phyloP scores from a whole-genome alignment of 208 protist genomes.

The Leishmania tarentolae region DNA sequence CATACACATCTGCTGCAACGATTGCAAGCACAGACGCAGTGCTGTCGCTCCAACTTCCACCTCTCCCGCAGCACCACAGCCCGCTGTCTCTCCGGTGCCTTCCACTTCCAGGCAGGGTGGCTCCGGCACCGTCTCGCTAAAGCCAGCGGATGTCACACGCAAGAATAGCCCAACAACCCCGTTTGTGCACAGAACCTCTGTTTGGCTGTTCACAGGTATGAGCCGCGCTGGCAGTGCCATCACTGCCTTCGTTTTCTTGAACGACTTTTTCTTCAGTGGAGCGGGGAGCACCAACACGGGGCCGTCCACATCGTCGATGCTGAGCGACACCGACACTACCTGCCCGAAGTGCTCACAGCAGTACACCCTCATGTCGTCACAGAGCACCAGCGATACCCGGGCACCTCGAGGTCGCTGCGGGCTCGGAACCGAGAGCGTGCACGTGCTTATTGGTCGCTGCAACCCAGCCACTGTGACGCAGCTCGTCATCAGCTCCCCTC shows the following conservation, averaged over 20 bases:
- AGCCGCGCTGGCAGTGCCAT: not conserved
- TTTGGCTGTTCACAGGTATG: constrained; percentile 9
- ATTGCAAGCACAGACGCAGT: constrained; percentile 29
- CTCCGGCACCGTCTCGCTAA: constrained; percentile 2
- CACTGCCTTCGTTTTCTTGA: not conserved
- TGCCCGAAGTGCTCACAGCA: constrained; percentile 30
- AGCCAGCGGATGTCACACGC: constrained; percentile 10
- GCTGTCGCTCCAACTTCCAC: constrained; percentile 1
- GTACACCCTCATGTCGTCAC: constrained; percentile 27
- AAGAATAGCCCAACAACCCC: constrained; percentile 24
- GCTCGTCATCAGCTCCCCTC: constrained; percentile 3
- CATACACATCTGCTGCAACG: constrained; percentile 33
- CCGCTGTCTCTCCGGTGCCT: not conserved
- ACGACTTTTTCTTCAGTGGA: not conserved
- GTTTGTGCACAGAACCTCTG: constrained; percentile 26
- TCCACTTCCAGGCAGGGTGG: not conserved
- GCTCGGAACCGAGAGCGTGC: constrained; percentile 2
- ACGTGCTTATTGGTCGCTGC: constrained; percentile 15
- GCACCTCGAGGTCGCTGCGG: constrained; percentile 11
- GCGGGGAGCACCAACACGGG: constrained; percentile 6
- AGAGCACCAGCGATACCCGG: constrained; percentile 21
- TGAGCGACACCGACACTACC: constrained; percentile 1
- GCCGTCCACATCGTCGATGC: constrained; percentile 6
- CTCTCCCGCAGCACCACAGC: not conserved
- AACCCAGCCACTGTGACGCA: not conserved